Percentiles rank a stretch among this genome's conserved stretches.
These are phyloP conservation scores for Talaromyces ruber DNA, from an alignment of 495 filamentous ascomycete species.

Conservation along the genomic window DNA sequence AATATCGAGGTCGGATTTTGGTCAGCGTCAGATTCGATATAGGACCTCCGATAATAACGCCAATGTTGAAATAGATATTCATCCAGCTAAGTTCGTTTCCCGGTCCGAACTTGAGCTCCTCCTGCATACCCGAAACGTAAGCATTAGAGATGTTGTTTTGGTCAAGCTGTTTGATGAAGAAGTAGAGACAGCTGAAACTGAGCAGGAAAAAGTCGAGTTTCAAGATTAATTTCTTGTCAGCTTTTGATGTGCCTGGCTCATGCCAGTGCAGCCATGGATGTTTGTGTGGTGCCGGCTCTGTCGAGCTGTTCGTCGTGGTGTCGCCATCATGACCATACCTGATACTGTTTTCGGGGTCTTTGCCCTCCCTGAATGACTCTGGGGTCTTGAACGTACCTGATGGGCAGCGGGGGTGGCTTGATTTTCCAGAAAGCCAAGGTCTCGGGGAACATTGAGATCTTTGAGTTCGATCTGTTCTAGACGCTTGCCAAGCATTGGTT, in stretches of 20 bases:
- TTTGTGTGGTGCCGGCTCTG: not conserved
- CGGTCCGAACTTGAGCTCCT: slow-evolving; percentile 17
- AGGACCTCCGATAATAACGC: slow-evolving; percentile 42
- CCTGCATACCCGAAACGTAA: slow-evolving; percentile 28
- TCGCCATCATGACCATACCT: not conserved
- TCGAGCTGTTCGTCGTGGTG: not conserved
- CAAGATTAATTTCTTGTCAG: slow-evolving; percentile 7
- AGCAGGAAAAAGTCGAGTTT: slow-evolving; percentile 8
- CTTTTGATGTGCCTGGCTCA: slow-evolving; percentile 9
- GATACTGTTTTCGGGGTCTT: not conserved
- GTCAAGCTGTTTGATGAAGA: not conserved
- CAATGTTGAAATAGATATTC: slow-evolving; percentile 39
- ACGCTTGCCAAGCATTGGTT: no score
- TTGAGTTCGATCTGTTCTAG: no score
- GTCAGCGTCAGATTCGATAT: slow-evolving; percentile 41
- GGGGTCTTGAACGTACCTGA: not conserved
- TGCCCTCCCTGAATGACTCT: not conserved
- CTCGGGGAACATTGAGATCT: no score
- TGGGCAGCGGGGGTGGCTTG: no score
- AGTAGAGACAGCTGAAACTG: not conserved
- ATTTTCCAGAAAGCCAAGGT: no score
- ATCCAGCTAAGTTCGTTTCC: slow-evolving; percentile 29
- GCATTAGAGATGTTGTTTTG: slow-evolving; percentile 19
- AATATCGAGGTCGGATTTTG: slow-evolving; percentile 34
- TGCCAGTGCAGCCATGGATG: slow-evolving; percentile 8